These are phyloP conservation scores for Fusarium domesticum DNA, from an alignment of 2,329 filamentous ascomycete species.

Conservation along the genomic window DNA sequence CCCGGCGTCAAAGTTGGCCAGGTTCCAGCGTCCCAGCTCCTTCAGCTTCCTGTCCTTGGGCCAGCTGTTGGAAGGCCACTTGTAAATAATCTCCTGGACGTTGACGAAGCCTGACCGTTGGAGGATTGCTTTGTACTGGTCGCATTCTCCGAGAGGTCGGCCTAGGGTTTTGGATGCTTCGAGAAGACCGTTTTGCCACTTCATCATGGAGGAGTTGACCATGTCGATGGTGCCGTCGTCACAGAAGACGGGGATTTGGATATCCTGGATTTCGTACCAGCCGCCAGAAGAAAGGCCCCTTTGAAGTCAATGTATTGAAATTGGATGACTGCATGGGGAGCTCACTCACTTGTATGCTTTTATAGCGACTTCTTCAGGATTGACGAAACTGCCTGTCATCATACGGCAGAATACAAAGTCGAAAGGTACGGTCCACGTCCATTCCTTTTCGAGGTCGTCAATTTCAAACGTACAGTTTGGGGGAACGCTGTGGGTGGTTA, in stretches of 20 bases:
- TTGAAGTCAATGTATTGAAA: no score
- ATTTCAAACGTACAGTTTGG: slow-evolving; percentile 9
- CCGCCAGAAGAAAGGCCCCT: slow-evolving; percentile 9
- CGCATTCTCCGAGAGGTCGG: no score
- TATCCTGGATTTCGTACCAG: slow-evolving; percentile 11
- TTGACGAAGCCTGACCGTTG: slow-evolving; percentile 6
- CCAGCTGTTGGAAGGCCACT: slow-evolving; percentile 10
- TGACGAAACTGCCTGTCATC: slow-evolving; percentile 9
- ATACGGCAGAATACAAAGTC: slow-evolving; percentile 15
- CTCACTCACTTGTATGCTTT: no score
- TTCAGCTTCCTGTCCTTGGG: slow-evolving; percentile 8
- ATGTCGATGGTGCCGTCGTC: slow-evolving; percentile 5
- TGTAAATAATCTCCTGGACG: slow-evolving; percentile 9
- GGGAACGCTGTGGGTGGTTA: slow-evolving; percentile 3
- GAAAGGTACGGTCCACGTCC: slow-evolving; percentile 8
- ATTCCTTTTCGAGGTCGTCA: slow-evolving; percentile 13
- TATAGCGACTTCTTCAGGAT: slow-evolving; percentile 1
- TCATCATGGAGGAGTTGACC: slow-evolving; percentile 1
- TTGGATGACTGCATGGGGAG: no score
- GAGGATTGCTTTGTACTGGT: slow-evolving; percentile 6
- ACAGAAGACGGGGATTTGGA: not conserved
- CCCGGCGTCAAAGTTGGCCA: slow-evolving; percentile 2
- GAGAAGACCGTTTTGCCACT: slow-evolving; percentile 2
- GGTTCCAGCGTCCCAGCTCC: slow-evolving; percentile 10
- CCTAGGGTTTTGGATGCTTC: no score